phyloP scores from a whole-genome alignment of 768 basidiomycete genomes.

The Tubosaeta sp. region DNA sequence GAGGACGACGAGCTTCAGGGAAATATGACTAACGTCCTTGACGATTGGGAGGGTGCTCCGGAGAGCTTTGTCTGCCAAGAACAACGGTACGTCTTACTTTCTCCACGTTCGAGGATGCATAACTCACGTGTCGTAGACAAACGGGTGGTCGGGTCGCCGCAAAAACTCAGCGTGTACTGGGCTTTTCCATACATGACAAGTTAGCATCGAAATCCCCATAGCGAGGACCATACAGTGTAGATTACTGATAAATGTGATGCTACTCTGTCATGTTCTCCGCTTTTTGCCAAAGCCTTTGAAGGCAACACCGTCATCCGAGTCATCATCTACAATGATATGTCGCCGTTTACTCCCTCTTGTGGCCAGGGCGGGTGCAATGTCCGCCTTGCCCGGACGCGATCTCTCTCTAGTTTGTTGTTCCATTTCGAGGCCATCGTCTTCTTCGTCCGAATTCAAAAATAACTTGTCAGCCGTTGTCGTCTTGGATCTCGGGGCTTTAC shows the following conservation, averaged over 20 bases:
- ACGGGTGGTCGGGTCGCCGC: constrained; percentile 87
- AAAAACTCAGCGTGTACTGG: constrained; percentile 80
- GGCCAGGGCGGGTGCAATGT: constrained; percentile 3
- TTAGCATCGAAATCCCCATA: constrained; percentile 29
- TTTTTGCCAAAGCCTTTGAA: constrained; percentile 58
- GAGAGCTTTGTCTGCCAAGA: constrained; percentile 99
- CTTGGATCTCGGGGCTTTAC: constrained; percentile 29
- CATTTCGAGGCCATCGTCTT: constrained; percentile 14
- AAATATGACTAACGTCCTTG: constrained; percentile 59
- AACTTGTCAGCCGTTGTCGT: constrained; percentile 33
- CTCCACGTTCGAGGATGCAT: not conserved
- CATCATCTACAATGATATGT: constrained; percentile 52
- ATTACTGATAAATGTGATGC: constrained; percentile 1
- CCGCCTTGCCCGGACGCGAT: constrained; percentile 5
- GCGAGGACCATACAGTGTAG: not conserved
- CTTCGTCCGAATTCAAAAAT: constrained; percentile 52
- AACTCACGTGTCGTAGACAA: constrained; percentile 42
- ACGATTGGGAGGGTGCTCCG: constrained; percentile 95
- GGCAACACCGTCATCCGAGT: constrained; percentile 67
- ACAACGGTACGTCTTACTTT: constrained; percentile 52
- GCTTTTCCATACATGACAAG: constrained; percentile 81
- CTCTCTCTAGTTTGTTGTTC: not conserved
- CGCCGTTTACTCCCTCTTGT: constrained; percentile 20
- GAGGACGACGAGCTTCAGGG: constrained; percentile 57
- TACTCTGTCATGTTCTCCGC: constrained; percentile 11